Evolutionary conservation across 2,329 filamentous ascomycete genomes (phyloP).

Genomic region (Pseudopithomyces maydicus): DNA sequence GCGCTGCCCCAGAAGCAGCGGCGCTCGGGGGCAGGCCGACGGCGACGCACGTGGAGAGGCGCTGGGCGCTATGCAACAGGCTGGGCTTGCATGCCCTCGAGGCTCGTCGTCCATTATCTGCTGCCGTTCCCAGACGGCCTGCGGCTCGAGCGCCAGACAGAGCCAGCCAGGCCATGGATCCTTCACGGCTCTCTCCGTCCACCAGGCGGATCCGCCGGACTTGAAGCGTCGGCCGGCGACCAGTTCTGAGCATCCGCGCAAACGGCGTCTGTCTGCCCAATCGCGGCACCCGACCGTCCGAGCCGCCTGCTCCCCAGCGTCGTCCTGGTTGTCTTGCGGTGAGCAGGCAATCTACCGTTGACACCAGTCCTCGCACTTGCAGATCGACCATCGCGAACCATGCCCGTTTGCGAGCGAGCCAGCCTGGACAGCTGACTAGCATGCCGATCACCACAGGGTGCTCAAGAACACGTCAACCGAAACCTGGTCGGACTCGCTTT

Average conservation of each 20-base stretch:
- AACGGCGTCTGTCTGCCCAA: conserved; percentile 4
- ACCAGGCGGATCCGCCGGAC: conserved; percentile 3
- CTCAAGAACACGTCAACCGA: not conserved
- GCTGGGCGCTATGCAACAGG: conserved; percentile 2
- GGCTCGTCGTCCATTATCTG: not conserved
- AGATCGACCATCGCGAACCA: not conserved
- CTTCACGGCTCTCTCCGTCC: conserved; percentile 1
- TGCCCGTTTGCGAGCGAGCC: not conserved
- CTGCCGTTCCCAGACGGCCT: not conserved
- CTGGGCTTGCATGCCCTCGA: not conserved
- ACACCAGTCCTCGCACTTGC: not conserved
- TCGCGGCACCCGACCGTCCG: not conserved
- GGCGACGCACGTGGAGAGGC: not conserved
- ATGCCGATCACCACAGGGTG: conserved; percentile 3
- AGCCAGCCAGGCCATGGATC: too few species aligned
- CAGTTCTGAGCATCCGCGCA: not conserved
- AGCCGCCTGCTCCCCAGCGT: conserved; percentile 11
- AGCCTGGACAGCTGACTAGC: not conserved
- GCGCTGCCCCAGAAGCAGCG: not conserved
- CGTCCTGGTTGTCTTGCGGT: conserved; percentile 9
- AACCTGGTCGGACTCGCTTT: not conserved
- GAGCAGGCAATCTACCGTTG: not conserved
- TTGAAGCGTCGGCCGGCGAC: not conserved
- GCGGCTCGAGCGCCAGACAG: not conserved
- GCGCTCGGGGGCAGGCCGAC: not conserved